Evolutionary conservation across 768 basidiomycete species (phyloP), one percentile per base, ranked within the genome.

Genomic region (Tricholoma furcatifolium): DNA sequence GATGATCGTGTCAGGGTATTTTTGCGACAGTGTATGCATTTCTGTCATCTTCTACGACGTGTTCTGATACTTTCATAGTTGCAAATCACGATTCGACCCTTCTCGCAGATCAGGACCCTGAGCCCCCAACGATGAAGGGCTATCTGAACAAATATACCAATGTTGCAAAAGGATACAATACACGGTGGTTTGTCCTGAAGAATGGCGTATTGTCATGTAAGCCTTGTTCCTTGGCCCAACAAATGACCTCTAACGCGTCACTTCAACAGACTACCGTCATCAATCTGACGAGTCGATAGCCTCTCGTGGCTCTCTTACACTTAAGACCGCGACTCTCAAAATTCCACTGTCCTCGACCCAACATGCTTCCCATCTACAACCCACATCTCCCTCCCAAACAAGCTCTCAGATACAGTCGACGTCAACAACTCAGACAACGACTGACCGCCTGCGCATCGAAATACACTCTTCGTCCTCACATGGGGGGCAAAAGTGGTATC

Each of bases 61-160:
- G 6, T 11, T 34, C 23, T 52, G 32, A 43, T 35, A 4, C 45
- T 43, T 6, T 6, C n/a, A 6, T 31, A 91, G 89, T 91, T 60
- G 85, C 83, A 15, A 94, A 93, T 63, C 87, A 87, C 36, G 90
- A 94, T 60, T 83, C 82, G 35, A 82, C 84, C 0, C 73, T 93
- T 1, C 79, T 93, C 67, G 6, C 70, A 74, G 45, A 64, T 17
- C 14, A 12, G 6, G 42, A 36, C 2, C 71, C 74, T 1, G 82
- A 84, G 43, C 82, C 87, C 1, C 84, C 87, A 0, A 67, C 75
- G 2, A 68, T 91, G 51, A 84, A 81, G 56, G 92, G 91, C 0
- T 92, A 92, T 63, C 72, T 93, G 17, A 92, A 90, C 67, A 98
- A 98, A 67, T 97, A 94, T 64, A 85, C 88, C 1, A 98, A 97